A percentile compares a stretch with the other conserved stretches of the same genome.
These are phyloP conservation scores for Cicer cuneatum DNA, from an alignment of 306 rosid species.

Conservation along the genomic window DNA sequence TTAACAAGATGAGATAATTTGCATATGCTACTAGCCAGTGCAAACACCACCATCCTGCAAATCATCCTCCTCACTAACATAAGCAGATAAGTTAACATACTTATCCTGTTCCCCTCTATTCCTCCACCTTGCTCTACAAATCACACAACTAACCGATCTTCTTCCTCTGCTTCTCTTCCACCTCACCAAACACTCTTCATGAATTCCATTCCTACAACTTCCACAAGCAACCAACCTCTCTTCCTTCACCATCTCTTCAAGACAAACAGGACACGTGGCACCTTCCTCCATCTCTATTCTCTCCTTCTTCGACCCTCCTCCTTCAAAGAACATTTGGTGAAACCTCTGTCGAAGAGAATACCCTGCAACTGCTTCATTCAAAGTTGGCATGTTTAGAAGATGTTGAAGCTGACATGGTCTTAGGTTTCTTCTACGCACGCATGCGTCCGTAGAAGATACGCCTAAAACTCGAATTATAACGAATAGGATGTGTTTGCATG, in stretches of 20 bases:
- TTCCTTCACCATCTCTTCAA: constrained; percentile 73
- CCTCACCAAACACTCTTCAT: constrained; percentile 70
- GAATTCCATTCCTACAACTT: constrained; percentile 76
- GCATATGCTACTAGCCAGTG: constrained; percentile 9
- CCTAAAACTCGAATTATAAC: constrained; percentile 74
- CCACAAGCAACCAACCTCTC: constrained; percentile 71
- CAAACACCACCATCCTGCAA: neutral
- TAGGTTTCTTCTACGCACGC: constrained; percentile 65
- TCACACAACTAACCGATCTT: constrained; percentile 67
- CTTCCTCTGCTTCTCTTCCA: constrained; percentile 83
- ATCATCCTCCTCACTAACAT: constrained; percentile 48
- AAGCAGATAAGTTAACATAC: constrained; percentile 81
- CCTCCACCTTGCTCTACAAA: constrained; percentile 92
- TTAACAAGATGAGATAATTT: neutral
- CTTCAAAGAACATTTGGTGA: constrained; percentile 57
- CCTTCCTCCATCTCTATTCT: constrained; percentile 62
- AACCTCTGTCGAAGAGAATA: constrained; percentile 58
- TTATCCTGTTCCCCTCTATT: constrained; percentile 50
- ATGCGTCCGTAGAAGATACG: constrained; percentile 54
- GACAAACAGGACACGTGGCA: constrained; percentile 70
- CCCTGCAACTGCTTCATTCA: constrained; percentile 65
- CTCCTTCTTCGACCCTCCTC: neutral
- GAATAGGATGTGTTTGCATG: constrained; percentile 90
- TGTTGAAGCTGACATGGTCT: constrained; percentile 63
- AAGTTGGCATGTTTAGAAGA: constrained; percentile 52